Evolutionary conservation across 2,329 filamentous ascomycete species (phyloP), one percentile per base, ranked within the genome.

Genomic region (Fusarium dlaminii): DNA sequence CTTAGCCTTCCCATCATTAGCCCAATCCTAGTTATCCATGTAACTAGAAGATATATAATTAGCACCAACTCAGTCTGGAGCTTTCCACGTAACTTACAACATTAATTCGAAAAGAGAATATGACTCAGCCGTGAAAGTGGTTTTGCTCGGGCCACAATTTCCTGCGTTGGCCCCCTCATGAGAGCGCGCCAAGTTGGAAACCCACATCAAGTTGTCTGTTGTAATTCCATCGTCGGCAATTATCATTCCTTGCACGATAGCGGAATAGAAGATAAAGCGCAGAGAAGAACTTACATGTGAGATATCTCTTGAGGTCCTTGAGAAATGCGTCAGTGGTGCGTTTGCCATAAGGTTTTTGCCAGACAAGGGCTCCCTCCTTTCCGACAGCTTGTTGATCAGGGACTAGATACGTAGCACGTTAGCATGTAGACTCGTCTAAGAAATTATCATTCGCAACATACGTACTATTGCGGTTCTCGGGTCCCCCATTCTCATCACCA

Each of bases 11-110:
- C 62, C 62, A 17, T 65, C 62, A 32, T 40, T 37, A 4, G 62
- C 36, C 62, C 62, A 65, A 6, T 65, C 62, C 37, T 30, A 65
- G 3, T 65, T 51, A 13, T 65, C 62, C 62, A 63, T 52, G 8
- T 65, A 65, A 2, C 62, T 65, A 8, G 6, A 18, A 6, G 6
- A 27, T 18, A 9, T 8, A 5, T 1, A 2, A 7, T 64, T 13
- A 64, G 36, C 10, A 27, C 2, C 0, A 20, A 10, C 2, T 29
- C 5, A 12, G 4, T 10, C 0, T 8, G 5, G 10, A 9, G 3
- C 2, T 20, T 8, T 13, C 0, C 2, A 10, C 2, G 10, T 1
- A 17, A 52, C 56, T n/a, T 42, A 65, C 62, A 32, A 37, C 62
- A 65, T 65, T 2, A 65, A 6, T 24, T 45, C 30, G 6, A 65